These are phyloP conservation scores for Aspergillus ruber DNA, from an alignment of 2,329 filamentous ascomycete genomes.

Conservation along the genomic window DNA sequence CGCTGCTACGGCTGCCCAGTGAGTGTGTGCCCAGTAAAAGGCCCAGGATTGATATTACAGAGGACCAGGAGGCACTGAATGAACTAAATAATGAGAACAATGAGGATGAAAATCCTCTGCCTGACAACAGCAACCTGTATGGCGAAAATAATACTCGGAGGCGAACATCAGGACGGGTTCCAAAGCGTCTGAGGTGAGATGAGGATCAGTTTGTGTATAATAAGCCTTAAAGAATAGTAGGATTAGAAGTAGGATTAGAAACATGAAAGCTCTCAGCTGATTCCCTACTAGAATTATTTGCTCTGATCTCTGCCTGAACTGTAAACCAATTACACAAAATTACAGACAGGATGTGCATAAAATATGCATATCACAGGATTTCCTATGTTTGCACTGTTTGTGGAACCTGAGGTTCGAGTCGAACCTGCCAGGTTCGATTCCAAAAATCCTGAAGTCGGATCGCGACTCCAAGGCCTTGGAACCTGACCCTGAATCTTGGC, in stretches of 20 bases:
- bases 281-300: background rate
- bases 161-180: too few species aligned
- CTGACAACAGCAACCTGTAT: too few species aligned
- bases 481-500: constrained; percentile 3
- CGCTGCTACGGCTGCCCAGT: background rate
- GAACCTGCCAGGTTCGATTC: background rate
- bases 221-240: background rate
- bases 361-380: too few species aligned
- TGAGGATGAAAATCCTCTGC: too few species aligned
- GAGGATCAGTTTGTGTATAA: background rate
- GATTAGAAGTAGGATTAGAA: background rate
- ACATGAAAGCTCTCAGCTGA: background rate
- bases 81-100: background rate
- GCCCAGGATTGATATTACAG: background rate
- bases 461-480: background rate
- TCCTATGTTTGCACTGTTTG: background rate
- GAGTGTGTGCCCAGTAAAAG: background rate
- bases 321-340: background rate
- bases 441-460: constrained; percentile 1
- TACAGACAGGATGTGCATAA: background rate
- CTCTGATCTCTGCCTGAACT: background rate
- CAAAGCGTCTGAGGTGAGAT: too few species aligned
- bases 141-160: too few species aligned
- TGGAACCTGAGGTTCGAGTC: background rate
- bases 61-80: background rate